A percentile compares a stretch with the other conserved stretches of the same genome.
These are phyloP conservation scores for Extremus antarcticus DNA, from an alignment of 495 filamentous ascomycete species.

Conservation along the genomic window DNA sequence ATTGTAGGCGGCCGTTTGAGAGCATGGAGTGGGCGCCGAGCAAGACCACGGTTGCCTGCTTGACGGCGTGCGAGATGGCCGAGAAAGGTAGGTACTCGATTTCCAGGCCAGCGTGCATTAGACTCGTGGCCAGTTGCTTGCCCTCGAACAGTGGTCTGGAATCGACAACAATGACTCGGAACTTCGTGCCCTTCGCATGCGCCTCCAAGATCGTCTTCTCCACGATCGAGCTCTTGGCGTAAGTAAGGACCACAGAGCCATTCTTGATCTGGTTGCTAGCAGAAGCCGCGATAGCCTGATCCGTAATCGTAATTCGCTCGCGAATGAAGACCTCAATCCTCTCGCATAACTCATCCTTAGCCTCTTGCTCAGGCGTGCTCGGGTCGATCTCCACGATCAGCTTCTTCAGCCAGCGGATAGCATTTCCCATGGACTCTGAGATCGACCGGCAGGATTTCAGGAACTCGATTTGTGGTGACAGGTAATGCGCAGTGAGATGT, in stretches of 20 bases:
- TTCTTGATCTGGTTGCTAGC: slow-evolving; percentile 63
- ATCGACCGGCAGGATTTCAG: slow-evolving; percentile 85
- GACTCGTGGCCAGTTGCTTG: slow-evolving; percentile 55
- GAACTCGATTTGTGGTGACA: slow-evolving; percentile 91
- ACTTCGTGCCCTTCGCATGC: slow-evolving; percentile 53
- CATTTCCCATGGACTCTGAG: slow-evolving; percentile 89
- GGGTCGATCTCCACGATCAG: slow-evolving; percentile 79
- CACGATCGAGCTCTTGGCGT: slow-evolving; percentile 77
- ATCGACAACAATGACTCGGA: slow-evolving; percentile 79
- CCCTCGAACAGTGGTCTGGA: slow-evolving; percentile 72
- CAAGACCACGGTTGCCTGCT: slow-evolving; percentile 67
- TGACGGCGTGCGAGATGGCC: slow-evolving; percentile 59
- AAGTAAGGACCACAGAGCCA: slow-evolving; percentile 77
- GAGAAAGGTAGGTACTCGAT: slow-evolving; percentile 74
- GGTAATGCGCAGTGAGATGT: slow-evolving; percentile 79
- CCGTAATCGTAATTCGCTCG: slow-evolving; percentile 77
- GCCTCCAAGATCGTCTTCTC: slow-evolving; percentile 68
- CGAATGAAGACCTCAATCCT: slow-evolving; percentile 84
- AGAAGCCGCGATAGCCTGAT: slow-evolving; percentile 68
- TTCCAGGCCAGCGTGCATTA: slow-evolving; percentile 57
- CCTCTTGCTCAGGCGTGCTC: slow-evolving; percentile 60
- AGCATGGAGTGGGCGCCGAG: slow-evolving; percentile 86
- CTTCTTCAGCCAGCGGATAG: slow-evolving; percentile 86
- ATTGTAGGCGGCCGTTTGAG: slow-evolving; percentile 79
- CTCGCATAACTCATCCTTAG: slow-evolving; percentile 63